These are phyloP conservation scores for Rhodamnia rubescens DNA, from an alignment of 345 rosid species.

Conservation along the genomic window DNA sequence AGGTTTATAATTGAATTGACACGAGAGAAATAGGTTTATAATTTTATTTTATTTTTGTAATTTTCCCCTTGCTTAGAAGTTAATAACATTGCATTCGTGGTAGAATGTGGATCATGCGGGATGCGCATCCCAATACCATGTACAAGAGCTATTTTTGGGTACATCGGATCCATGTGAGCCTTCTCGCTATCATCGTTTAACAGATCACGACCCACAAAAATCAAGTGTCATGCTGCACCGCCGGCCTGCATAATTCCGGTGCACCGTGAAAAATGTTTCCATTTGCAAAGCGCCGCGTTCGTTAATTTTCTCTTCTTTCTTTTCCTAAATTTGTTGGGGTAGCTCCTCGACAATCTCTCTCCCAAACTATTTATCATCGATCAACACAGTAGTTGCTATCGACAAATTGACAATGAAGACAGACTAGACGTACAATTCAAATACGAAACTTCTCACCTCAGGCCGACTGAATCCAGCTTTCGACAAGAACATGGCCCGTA, in stretches of 20 bases:
- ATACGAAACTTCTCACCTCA: neutral
- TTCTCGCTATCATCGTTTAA: no score
- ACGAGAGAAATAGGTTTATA: no score
- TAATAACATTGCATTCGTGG: neutral
- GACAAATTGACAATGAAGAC: no score
- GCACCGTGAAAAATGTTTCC: neutral
- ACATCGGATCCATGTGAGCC: neutral
- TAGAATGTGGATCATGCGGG: neutral
- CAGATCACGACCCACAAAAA: neutral
- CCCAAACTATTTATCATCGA: no score
- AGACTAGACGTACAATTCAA: neutral
- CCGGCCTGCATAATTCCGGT: neutral
- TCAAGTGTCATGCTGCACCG: neutral
- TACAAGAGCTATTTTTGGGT: neutral
- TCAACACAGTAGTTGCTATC: no score
- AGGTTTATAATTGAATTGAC: no score
- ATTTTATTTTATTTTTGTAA: no score
- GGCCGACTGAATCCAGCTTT: neutral
- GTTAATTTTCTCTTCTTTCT: neutral
- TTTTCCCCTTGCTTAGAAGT: neutral
- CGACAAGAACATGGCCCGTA: neutral
- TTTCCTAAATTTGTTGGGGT: no score
- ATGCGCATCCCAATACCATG: no score
- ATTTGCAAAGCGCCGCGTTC: neutral
- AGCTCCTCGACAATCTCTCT: no score